Percentiles rank a stretch among this genome's conserved stretches.
Conservation (phyloP, 2,329 filamentous ascomycete genomes). For the Ophiostoma quercus region DNA sequence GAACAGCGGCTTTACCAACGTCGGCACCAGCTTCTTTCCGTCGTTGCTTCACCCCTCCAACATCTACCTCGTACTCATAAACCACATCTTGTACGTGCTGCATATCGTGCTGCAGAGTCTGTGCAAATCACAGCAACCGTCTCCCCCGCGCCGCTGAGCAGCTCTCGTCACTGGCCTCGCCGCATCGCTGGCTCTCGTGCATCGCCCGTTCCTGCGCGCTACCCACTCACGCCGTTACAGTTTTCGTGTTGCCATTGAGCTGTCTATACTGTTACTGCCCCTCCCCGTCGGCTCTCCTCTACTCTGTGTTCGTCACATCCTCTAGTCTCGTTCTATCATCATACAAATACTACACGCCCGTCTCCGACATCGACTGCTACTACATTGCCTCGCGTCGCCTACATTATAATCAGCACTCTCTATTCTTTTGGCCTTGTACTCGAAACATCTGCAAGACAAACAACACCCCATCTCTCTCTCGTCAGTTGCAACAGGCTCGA, state of each 20-base stretch:
- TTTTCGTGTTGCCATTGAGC: neutral
- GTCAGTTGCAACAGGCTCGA: neutral
- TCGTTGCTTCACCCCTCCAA: conserved; percentile 7
- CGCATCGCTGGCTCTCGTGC: conserved; percentile 2
- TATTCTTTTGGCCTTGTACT: neutral
- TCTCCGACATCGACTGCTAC: neutral
- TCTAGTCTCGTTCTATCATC: neutral
- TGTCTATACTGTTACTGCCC: neutral
- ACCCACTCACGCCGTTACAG: neutral
- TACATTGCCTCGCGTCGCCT: neutral
- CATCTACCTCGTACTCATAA: neutral
- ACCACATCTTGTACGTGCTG: neutral
- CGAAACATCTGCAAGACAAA: neutral
- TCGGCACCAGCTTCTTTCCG: neutral
- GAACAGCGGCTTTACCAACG: neutral
- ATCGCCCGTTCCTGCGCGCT: neutral
- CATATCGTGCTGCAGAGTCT: neutral
- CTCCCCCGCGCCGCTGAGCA: neutral
- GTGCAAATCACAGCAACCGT: neutral
- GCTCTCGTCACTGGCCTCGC: neutral
- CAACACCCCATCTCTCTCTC: neutral
- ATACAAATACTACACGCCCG: neutral
- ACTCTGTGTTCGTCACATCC: neutral
- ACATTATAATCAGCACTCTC: neutral
- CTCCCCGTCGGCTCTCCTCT: neutral